These are phyloP conservation scores for Aureobasidium sp. DNA, from an alignment of 2,329 filamentous ascomycete genomes.

Conservation along the genomic window DNA sequence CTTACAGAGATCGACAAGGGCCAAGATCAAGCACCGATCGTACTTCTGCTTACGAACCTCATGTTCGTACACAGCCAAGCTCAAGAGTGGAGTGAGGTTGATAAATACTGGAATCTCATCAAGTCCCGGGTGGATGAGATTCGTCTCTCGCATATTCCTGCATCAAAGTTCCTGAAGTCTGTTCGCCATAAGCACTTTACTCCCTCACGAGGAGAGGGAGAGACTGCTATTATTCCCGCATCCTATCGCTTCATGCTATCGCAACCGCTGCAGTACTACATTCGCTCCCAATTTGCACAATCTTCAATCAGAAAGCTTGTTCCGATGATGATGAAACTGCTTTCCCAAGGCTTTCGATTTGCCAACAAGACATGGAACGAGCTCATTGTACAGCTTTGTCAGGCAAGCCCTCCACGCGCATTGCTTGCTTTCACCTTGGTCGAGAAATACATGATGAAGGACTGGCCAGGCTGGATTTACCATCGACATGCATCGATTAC, in stretches of 20 bases:
- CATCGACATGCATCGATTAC: constrained; percentile 10
- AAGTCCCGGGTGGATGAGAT: constrained; percentile 42
- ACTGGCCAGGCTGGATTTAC: constrained; percentile 64
- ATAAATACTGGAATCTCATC: constrained; percentile 57
- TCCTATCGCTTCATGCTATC: constrained; percentile 42
- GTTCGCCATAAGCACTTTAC: neutral
- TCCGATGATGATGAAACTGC: constrained; percentile 36
- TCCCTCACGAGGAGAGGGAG: neutral
- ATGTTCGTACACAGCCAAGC: constrained; percentile 59
- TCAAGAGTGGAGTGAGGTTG: constrained; percentile 50
- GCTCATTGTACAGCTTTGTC: constrained; percentile 59
- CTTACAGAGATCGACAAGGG: constrained; percentile 29
- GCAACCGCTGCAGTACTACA: constrained; percentile 41
- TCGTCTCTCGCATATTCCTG: neutral
- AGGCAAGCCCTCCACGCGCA: constrained; percentile 34
- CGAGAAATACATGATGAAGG: constrained; percentile 68
- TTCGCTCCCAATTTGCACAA: constrained; percentile 43
- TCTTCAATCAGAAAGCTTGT: constrained; percentile 31
- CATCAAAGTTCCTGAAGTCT: neutral
- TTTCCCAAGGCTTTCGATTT: constrained; percentile 60
- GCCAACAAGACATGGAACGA: constrained; percentile 75
- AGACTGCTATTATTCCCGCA: constrained; percentile 13
- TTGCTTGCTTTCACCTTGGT: constrained; percentile 63
- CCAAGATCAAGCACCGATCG: constrained; percentile 33
- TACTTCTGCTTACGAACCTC: constrained; percentile 52